A percentile compares a stretch with the other conserved stretches of the same genome.
These are phyloP conservation scores for Phoma sp. DNA, from an alignment of 2,329 filamentous ascomycete species.

Conservation along the genomic window DNA sequence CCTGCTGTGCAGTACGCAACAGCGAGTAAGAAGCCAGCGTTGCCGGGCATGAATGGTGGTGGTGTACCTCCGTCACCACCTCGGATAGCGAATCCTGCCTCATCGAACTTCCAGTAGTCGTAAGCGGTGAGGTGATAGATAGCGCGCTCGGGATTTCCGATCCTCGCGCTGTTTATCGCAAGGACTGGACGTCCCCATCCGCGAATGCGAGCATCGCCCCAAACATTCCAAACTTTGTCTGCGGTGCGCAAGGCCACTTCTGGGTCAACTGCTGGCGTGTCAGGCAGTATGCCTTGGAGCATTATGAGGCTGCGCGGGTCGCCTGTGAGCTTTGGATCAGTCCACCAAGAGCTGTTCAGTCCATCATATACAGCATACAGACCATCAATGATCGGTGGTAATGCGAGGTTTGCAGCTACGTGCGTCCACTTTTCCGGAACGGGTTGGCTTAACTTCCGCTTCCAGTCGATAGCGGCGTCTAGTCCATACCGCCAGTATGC, in stretches of 20 bases:
- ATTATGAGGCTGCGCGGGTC: conserved; percentile 40
- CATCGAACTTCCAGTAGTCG: conserved; percentile 61
- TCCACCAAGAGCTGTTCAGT: conserved; percentile 44
- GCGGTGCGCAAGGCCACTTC: conserved; percentile 34
- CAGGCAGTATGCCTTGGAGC: conserved; percentile 37
- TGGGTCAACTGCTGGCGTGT: conserved; percentile 32
- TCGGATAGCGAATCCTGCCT: conserved; percentile 60
- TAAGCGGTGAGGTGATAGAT: conserved; percentile 57
- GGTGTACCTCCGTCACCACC: conserved; percentile 61
- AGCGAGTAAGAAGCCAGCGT: conserved; percentile 58
- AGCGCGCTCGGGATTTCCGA: conserved; percentile 32
- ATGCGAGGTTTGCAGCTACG: conserved; percentile 62
- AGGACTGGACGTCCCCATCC: conserved; percentile 43
- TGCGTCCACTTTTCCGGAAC: conserved; percentile 56
- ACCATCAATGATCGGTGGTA: conserved; percentile 57
- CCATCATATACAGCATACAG: conserved; percentile 64
- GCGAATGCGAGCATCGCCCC: conserved; percentile 39
- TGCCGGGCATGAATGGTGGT: conserved; percentile 65
- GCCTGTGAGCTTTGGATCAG: conserved; percentile 29
- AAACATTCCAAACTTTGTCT: conserved; percentile 36
- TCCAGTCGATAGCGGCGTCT: conserved; percentile 62
- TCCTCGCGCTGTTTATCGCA: conserved; percentile 38
- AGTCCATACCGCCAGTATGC: conserved; percentile 68
- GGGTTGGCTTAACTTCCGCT: conserved; percentile 53
- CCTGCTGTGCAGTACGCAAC: conserved; percentile 62